These are phyloP conservation scores for Phytophthora podocarpi DNA, from an alignment of 352 stramenopile species.

Conservation along the genomic window DNA sequence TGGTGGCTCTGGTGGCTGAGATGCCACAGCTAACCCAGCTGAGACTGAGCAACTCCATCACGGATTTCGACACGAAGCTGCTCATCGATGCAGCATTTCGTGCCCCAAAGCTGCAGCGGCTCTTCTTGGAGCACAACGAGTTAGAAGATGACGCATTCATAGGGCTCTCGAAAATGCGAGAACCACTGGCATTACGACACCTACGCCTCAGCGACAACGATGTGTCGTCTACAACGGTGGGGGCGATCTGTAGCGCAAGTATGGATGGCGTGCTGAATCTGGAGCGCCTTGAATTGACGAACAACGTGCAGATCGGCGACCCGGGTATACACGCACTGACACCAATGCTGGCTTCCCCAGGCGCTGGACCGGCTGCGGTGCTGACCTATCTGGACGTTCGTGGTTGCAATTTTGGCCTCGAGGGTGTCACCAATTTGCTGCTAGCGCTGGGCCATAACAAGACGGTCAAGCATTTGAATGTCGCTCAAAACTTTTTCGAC, in stretches of 20 bases:
- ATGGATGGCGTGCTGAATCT: conserved; percentile 58
- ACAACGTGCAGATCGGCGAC: conserved; percentile 73
- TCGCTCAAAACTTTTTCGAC: conserved; percentile 81
- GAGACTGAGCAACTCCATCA: conserved; percentile 63
- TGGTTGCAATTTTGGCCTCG: conserved; percentile 71
- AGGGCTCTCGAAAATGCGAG: conserved; percentile 21
- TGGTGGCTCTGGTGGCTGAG: conserved; percentile 49
- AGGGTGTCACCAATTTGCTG: conserved; percentile 63
- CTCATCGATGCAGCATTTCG: conserved; percentile 51
- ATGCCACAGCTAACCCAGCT: conserved; percentile 46
- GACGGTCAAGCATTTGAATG: conserved; percentile 59
- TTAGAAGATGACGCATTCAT: conserved; percentile 71
- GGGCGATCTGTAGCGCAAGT: conserved; percentile 48
- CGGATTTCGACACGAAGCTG: conserved; percentile 59
- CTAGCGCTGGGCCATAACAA: conserved; percentile 58
- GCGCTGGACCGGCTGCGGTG: conserved; percentile 9
- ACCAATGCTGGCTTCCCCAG: conserved; percentile 59
- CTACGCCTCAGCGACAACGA: conserved; percentile 71
- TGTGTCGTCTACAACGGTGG: conserved; percentile 51
- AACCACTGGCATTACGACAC: conserved; percentile 40
- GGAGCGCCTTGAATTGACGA: conserved; percentile 60
- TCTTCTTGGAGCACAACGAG: conserved; percentile 83
- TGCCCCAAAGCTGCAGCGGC: conserved; percentile 36
- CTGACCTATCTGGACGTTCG: conserved; percentile 71
- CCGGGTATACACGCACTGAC: conserved; percentile 62